Conservation (phyloP, 2,329 filamentous ascomycete genomes). For the Verticillium dahliae region DNA sequence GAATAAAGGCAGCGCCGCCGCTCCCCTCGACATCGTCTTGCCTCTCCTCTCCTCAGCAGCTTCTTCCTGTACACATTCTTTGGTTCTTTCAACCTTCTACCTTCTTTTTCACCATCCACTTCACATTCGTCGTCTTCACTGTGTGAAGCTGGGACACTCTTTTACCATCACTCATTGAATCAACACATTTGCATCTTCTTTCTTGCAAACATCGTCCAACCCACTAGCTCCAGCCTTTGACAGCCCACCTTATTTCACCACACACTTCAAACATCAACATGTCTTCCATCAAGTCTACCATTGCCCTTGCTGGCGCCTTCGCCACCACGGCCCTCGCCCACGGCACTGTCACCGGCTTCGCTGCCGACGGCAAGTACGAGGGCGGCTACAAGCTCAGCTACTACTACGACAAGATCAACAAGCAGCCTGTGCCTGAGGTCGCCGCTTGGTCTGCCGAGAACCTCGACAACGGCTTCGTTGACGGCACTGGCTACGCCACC, state of each 20-base stretch:
- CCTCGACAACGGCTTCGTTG: constrained; percentile 45
- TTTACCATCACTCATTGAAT: background rate
- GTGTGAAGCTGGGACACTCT: constrained; percentile 3
- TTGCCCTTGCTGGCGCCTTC: constrained; percentile 11
- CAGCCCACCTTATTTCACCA: background rate
- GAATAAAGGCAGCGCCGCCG: constrained; percentile 1
- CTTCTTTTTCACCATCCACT: constrained; percentile 2
- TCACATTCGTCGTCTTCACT: constrained; percentile 2
- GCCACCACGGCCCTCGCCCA: constrained; percentile 10
- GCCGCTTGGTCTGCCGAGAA: constrained; percentile 33
- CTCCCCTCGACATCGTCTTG: background rate
- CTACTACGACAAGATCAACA: constrained; percentile 14
- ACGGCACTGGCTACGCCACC: constrained; percentile 27
- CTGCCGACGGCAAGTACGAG: constrained; percentile 6
- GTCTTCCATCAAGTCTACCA: constrained; percentile 2
- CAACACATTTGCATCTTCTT: background rate
- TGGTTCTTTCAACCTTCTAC: background rate
- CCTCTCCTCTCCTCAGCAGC: background rate
- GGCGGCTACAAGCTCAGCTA: constrained; percentile 14
- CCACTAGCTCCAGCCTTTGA: background rate
- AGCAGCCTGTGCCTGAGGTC: constrained; percentile 10
- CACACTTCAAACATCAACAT: background rate
- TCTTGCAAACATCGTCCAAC: background rate
- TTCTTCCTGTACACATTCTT: constrained; percentile 2
- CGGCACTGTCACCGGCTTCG: constrained; percentile 8